A percentile compares a stretch with the other conserved stretches of the same genome.
These are phyloP conservation scores for Cylindrotheca closterium DNA, from an alignment of 108 stramenopile genomes.

Conservation along the genomic window DNA sequence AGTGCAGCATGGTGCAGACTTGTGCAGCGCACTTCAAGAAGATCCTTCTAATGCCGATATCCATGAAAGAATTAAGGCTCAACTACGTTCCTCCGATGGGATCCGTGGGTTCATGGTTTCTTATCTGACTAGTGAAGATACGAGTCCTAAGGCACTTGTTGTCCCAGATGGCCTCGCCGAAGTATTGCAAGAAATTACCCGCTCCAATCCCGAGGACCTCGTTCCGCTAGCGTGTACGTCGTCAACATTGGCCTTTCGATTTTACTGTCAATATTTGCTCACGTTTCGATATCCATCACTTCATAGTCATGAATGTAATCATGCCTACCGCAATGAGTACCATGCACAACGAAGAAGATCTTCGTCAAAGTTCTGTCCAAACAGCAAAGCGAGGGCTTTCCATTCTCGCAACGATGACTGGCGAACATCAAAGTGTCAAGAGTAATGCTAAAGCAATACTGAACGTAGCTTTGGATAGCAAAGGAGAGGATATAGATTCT, in stretches of 20 bases:
- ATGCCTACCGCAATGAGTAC: constrained; percentile 79
- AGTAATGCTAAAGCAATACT: constrained; percentile 44
- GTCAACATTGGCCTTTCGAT: not conserved
- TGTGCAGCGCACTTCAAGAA: constrained; percentile 1
- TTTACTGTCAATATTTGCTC: not conserved
- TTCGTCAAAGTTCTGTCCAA: constrained; percentile 40
- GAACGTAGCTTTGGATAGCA: constrained; percentile 23
- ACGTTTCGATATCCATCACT: not conserved
- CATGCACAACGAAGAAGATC: constrained; percentile 53
- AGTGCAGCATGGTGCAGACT: constrained; percentile 23
- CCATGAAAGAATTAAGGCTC: constrained; percentile 13
- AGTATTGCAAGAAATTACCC: constrained; percentile 25
- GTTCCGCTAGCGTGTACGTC: constrained; percentile 52
- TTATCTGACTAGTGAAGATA: constrained; percentile 52
- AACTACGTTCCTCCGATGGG: constrained; percentile 63
- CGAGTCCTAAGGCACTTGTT: constrained; percentile 7
- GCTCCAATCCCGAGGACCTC: constrained; percentile 26
- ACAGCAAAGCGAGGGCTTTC: constrained; percentile 55
- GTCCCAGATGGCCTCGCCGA: constrained; percentile 41
- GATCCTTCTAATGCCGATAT: not conserved
- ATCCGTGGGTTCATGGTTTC: constrained; percentile 78
- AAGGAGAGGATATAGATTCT: not conserved
- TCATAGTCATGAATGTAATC: constrained; percentile 62
- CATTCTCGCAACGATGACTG: constrained; percentile 18
- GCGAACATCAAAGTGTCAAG: constrained; percentile 9